Percentiles rank a stretch among this genome's conserved stretches.
These are phyloP conservation scores for Pleurotus sapidus DNA, from an alignment of 768 basidiomycete species.

Conservation along the genomic window DNA sequence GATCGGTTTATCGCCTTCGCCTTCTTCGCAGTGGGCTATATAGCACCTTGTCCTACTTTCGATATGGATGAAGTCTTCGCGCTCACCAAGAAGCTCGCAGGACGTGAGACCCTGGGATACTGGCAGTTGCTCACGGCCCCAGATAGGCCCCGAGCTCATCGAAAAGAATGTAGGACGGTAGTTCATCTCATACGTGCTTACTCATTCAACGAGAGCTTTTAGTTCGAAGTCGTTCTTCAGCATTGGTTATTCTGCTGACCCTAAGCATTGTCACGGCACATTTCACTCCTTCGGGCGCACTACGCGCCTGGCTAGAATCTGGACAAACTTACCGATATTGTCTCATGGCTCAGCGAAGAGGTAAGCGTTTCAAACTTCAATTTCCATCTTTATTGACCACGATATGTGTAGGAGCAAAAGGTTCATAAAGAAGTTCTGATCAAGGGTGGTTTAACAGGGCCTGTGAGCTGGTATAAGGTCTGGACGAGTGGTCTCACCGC, in stretches of 20 bases:
- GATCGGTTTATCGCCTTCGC: conserved; percentile 38
- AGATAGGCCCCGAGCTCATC: conserved; percentile 27
- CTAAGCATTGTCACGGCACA: conserved; percentile 31
- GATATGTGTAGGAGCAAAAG: conserved; percentile 20
- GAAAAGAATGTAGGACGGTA: conserved; percentile 29
- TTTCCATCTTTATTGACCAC: background rate
- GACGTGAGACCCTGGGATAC: conserved; percentile 30
- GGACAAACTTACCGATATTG: conserved; percentile 22
- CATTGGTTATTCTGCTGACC: conserved; percentile 27
- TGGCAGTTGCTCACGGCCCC: conserved; percentile 33
- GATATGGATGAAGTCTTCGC: conserved; percentile 17
- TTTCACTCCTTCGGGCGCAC: conserved; percentile 31
- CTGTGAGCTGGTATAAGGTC: conserved; percentile 29
- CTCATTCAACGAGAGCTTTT: background rate
- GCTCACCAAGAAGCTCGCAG: conserved; percentile 17
- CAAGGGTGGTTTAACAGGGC: conserved; percentile 25
- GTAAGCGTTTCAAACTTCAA: background rate
- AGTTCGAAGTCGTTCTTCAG: conserved; percentile 41
- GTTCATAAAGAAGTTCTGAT: conserved; percentile 14
- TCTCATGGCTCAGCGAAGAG: conserved; percentile 9
- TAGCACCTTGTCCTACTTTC: conserved; percentile 19
- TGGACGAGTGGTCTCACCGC: conserved; percentile 10
- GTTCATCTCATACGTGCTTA: background rate
- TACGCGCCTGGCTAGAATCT: conserved; percentile 29
- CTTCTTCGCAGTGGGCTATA: conserved; percentile 35